Conservation (phyloP, 352 stramenopile species). For the Thalassiosira oceanica region DNA sequence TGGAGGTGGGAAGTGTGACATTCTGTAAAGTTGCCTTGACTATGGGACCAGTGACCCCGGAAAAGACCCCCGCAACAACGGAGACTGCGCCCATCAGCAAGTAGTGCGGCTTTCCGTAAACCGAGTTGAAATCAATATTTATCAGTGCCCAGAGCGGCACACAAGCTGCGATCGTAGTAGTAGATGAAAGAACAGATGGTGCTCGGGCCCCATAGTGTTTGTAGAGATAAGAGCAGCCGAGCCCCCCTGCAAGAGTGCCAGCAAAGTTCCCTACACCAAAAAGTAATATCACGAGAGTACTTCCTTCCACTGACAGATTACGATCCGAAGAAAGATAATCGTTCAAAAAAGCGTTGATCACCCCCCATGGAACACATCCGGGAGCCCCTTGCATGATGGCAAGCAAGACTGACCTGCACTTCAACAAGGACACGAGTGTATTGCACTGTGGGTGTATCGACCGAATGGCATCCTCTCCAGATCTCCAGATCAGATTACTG, state of each 20-base stretch:
- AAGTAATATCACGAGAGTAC: slow-evolving; percentile 62
- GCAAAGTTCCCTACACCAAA: slow-evolving; percentile 76
- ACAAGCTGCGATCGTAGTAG: slow-evolving; percentile 50
- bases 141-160: slow-evolving; percentile 69
- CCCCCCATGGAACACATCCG: slow-evolving; percentile 55
- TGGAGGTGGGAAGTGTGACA: slow-evolving; percentile 60
- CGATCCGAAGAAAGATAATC: slow-evolving; percentile 78
- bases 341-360: slow-evolving; percentile 82
- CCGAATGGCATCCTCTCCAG: slow-evolving; percentile 15
- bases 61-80: slow-evolving; percentile 45
- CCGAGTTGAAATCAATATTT: slow-evolving; percentile 38
- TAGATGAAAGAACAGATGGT: slow-evolving; percentile 55
- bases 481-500: background rate
- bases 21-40: slow-evolving; percentile 77
- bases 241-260: slow-evolving; percentile 61
- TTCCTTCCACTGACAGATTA: slow-evolving; percentile 65
- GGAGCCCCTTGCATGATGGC: slow-evolving; percentile 63
- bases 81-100: slow-evolving; percentile 29
- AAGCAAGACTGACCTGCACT: slow-evolving; percentile 62
- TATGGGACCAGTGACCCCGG: slow-evolving; percentile 64
- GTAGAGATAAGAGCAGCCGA: slow-evolving; percentile 57
- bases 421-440: slow-evolving; percentile 46
- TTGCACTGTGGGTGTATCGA: slow-evolving; percentile 22
- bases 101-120: slow-evolving; percentile 8
- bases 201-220: slow-evolving; percentile 46